Conservation (phyloP, 768 basidiomycete genomes). For the Suillus alpinus region DNA sequence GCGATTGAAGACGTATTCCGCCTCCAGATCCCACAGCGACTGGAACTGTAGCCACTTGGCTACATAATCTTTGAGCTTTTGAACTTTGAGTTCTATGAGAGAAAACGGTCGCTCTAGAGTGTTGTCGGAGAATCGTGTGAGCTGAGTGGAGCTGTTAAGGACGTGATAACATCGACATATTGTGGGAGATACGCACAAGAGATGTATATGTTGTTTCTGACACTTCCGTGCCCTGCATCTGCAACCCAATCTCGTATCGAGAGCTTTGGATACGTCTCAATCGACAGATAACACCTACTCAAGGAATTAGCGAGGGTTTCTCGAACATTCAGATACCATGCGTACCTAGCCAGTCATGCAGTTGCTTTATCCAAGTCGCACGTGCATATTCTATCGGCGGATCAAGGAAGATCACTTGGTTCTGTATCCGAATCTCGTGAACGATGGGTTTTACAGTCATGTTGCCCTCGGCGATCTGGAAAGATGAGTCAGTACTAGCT, state of each 20-base stretch:
- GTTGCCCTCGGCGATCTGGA: slow-evolving; percentile 65
- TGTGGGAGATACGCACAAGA: slow-evolving; percentile 49
- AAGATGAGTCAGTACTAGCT: not conserved
- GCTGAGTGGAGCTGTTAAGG: slow-evolving; percentile 38
- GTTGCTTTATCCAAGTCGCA: slow-evolving; percentile 81
- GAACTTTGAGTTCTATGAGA: slow-evolving; percentile 85
- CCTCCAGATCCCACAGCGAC: slow-evolving; percentile 96
- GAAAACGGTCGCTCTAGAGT: slow-evolving; percentile 80
- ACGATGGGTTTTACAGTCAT: slow-evolving; percentile 83
- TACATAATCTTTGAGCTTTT: slow-evolving; percentile 86
- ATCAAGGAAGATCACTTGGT: slow-evolving; percentile 98
- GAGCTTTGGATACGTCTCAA: slow-evolving; percentile 89
- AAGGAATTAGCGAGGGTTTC: not conserved
- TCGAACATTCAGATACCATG: not conserved
- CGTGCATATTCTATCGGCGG: slow-evolving; percentile 96
- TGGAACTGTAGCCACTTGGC: slow-evolving; percentile 99
- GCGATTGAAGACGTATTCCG: slow-evolving; percentile 93
- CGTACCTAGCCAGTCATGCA: slow-evolving; percentile 87
- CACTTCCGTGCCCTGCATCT: slow-evolving; percentile 68
- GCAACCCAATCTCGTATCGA: slow-evolving; percentile 93
- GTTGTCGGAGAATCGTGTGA: slow-evolving; percentile 70
- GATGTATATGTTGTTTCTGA: slow-evolving; percentile 81
- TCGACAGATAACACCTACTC: slow-evolving; percentile 78
- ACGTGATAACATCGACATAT: not conserved
- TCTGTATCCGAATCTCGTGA: slow-evolving; percentile 96